Conservation (phyloP, 2,329 filamentous ascomycete species). For the Cercospora sojina region DNA sequence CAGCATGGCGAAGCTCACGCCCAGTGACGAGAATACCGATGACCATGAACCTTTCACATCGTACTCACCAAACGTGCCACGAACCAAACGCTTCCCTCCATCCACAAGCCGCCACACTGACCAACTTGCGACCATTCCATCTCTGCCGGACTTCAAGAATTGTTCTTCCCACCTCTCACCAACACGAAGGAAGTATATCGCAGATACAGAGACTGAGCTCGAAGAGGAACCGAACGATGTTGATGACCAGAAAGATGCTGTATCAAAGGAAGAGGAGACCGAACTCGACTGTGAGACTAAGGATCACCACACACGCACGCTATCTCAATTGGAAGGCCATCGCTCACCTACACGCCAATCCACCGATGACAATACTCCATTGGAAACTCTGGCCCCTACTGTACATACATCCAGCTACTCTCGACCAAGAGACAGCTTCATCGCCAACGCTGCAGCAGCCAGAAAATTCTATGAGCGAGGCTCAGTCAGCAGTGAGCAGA, state of each 20-base stretch:
- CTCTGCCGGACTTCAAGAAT: slow-evolving; percentile 11
- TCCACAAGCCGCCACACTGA: slow-evolving; percentile 31
- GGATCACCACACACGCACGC: slow-evolving; percentile 13
- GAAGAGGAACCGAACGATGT: not conserved
- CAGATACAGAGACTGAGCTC: not conserved
- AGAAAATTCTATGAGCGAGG: not conserved
- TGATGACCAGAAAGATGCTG: slow-evolving; percentile 2
- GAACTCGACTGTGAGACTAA: slow-evolving; percentile 10
- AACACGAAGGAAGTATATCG: not conserved
- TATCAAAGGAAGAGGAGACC: not conserved
- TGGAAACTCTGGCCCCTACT: slow-evolving; percentile 5
- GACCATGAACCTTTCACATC: not conserved
- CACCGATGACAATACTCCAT: slow-evolving; percentile 3
- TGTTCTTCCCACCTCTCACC: not conserved
- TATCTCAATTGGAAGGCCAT: slow-evolving; percentile 12
- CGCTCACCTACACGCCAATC: not conserved
- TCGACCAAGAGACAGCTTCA: slow-evolving; percentile 2
- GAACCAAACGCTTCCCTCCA: slow-evolving; percentile 17
- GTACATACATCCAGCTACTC: not conserved
- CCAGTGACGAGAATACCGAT: not conserved
- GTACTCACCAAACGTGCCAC: slow-evolving; percentile 2
- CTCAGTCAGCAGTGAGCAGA: slow-evolving; percentile 3
- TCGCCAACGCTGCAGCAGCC: slow-evolving; percentile 8
- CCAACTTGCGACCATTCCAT: slow-evolving; percentile 32
- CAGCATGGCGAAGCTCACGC: slow-evolving; percentile 2